A percentile compares a stretch with the other conserved stretches of the same genome.
These are phyloP conservation scores for Platanus orientalis DNA, from an alignment of 164 flowering plant genomes.

Conservation along the genomic window DNA sequence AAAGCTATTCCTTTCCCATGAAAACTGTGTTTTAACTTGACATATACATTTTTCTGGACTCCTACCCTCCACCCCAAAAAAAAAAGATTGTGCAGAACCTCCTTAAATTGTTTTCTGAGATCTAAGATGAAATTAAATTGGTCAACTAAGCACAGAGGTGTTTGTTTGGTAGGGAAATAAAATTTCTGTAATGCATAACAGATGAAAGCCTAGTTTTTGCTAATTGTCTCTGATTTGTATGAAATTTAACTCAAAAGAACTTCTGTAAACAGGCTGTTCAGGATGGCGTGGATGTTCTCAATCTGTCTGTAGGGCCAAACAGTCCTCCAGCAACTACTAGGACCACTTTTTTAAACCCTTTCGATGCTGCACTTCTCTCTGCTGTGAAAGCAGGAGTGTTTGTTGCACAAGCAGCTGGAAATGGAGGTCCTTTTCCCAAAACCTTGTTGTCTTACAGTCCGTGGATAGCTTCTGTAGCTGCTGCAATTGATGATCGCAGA, in stretches of 20 bases:
- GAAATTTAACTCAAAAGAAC: neutral
- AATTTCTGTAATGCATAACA: too few relatives aligned
- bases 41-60: too few relatives aligned
- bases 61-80: too few relatives aligned
- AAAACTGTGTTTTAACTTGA: too few relatives aligned
- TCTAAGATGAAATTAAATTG: too few relatives aligned
- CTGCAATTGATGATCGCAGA: constrained; percentile 93
- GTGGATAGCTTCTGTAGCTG: constrained; percentile 95
- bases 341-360: constrained; percentile 87
- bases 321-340: constrained; percentile 86
- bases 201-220: too few relatives aligned
- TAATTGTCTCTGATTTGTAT: too few relatives aligned
- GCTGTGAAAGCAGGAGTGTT: constrained; percentile 98
- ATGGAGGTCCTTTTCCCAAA: constrained; percentile 97
- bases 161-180: too few relatives aligned
- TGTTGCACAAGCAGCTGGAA: constrained; percentile 98
- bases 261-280: constrained; percentile 75
- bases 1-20: too few relatives aligned
- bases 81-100: too few relatives aligned
- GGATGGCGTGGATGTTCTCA: constrained; percentile 97
- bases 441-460: constrained; percentile 93
- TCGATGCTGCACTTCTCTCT: constrained; percentile 86
- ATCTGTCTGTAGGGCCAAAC: constrained; percentile 94
- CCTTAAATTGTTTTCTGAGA: too few relatives aligned
- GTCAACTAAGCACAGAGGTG: too few relatives aligned